Evolutionary conservation across 2,329 filamentous ascomycete genomes (phyloP), one percentile per base, ranked within the genome.

Genomic region (Rhinocladiella mackenziei): DNA sequence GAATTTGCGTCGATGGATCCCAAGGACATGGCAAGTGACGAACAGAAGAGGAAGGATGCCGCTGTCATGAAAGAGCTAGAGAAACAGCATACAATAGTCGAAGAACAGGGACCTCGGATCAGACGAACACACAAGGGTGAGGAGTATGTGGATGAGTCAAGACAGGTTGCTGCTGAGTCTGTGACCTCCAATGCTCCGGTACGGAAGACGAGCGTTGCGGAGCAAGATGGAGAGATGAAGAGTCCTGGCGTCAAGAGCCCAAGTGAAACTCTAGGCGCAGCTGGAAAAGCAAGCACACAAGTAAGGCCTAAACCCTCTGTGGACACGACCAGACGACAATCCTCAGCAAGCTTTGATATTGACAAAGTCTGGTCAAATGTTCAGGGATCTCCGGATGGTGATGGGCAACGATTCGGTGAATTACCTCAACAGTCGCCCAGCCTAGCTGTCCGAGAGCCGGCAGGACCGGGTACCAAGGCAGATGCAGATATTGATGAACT

Each of bases 101-200:
- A 56, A 33, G 80, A 85, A 13, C 76, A 79, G 36, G 88, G 79
- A 1, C 85, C 89, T 3, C 81, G 89, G 2, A 83, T 96, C 44
- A 79, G 89, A 58, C 81, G 86, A 56, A 96, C 91, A 2, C 91
- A 97, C 70, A 97, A 97, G 65, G 92, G 92, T 9, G 89, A 96
- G 46, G 92, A 97, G 62, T 66, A 95, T 11, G 76, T 97, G 11
- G 89, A 91, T 50, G 81, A 84, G 33, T 87, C 94, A 23, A 73
- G 67, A 37, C 66, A 73, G 50, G 67, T 66, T 29, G 60, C 67
- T 23, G 65, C 65, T 19, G 72, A 75, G 48, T 69, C 70, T 5
- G 65, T 72, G 23, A 71, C 72, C 45, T 69, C 67, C n/a, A 64
- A 67, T 10, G 65, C 65, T 17, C 69, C 70, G 10, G 61, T 69